Conservation (phyloP, 345 rosid genomes). For the Iberis pinnata region DNA sequence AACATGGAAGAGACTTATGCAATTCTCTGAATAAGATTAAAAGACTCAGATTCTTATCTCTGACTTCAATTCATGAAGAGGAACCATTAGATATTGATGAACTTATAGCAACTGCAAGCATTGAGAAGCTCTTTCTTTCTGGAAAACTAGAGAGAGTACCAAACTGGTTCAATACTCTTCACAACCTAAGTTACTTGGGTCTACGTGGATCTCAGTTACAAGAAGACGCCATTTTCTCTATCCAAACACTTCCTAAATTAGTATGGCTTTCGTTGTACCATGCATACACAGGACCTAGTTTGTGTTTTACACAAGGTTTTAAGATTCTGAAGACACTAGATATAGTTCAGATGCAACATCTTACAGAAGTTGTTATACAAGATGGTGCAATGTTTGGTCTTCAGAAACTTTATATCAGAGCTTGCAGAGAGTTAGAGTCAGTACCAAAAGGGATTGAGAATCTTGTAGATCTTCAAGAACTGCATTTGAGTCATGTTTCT, state of each 20-base stretch:
- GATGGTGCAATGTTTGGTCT: constrained; percentile 22
- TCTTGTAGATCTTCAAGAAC: constrained; percentile 16
- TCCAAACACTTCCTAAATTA: constrained; percentile 31
- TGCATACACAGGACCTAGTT: constrained; percentile 9
- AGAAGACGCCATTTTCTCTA: constrained; percentile 19
- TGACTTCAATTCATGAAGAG: constrained; percentile 16
- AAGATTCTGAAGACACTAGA: constrained; percentile 20
- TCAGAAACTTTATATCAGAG: constrained; percentile 7
- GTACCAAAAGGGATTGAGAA: constrained; percentile 21
- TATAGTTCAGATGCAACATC: constrained; percentile 1
- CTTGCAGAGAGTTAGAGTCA: constrained; percentile 21
- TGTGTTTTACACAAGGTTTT: constrained; percentile 27
- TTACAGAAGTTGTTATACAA: constrained; percentile 19
- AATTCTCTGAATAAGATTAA: constrained; percentile 20
- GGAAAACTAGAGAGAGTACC: constrained; percentile 36
- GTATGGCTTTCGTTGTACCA: constrained; percentile 25
- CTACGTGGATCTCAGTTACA: constrained; percentile 27
- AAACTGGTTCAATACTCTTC: constrained; percentile 33
- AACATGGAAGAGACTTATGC: constrained; percentile 31
- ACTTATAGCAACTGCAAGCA: constrained; percentile 16
- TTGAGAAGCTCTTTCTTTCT: constrained; percentile 26
- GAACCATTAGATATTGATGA: constrained; percentile 24
- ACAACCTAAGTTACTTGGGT: constrained; percentile 14
- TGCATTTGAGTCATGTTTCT: constrained; percentile 25
- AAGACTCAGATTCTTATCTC: constrained; percentile 24